A percentile compares a stretch with the other conserved stretches of the same genome.
These are phyloP conservation scores for Fusarium marasasianum DNA, from an alignment of 2,329 filamentous ascomycete species.

Conservation along the genomic window DNA sequence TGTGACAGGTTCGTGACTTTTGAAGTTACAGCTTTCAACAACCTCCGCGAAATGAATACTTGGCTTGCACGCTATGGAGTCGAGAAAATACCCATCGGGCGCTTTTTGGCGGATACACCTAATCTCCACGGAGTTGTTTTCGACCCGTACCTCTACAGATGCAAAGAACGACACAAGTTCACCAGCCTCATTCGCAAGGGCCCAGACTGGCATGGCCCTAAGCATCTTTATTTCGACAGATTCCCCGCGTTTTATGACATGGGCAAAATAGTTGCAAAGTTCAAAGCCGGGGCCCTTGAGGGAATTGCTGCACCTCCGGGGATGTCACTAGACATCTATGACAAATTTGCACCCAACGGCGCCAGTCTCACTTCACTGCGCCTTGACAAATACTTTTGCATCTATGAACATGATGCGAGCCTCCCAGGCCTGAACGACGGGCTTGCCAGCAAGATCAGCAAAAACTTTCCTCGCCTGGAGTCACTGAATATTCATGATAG, in stretches of 20 bases:
- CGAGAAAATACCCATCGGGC: neutral
- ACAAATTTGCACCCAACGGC: neutral
- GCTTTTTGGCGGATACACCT: neutral
- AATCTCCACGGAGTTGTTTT: neutral
- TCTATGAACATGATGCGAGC: too few species aligned
- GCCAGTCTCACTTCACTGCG: neutral
- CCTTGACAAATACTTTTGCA: too few species aligned
- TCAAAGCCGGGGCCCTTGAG: neutral
- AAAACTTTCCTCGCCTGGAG: neutral
- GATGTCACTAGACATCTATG: accelerated
- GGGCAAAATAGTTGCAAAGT: accelerated
- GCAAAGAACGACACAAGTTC: neutral
- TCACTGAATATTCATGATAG: neutral
- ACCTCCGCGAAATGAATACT: accelerated
- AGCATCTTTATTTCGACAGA: neutral
- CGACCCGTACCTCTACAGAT: too few species aligned
- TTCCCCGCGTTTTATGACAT: accelerated
- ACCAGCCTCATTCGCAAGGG: neutral
- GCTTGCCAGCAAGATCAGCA: neutral
- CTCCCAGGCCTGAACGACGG: too few species aligned
- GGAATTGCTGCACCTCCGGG: too few species aligned
- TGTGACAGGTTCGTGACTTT: neutral
- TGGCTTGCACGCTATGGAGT: neutral
- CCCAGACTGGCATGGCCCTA: neutral
- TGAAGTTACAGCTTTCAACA: neutral